Evolutionary conservation across 2,329 filamentous ascomycete genomes (phyloP), one percentile per base, ranked within the genome.

Genomic region (Scedosporium boydii): DNA sequence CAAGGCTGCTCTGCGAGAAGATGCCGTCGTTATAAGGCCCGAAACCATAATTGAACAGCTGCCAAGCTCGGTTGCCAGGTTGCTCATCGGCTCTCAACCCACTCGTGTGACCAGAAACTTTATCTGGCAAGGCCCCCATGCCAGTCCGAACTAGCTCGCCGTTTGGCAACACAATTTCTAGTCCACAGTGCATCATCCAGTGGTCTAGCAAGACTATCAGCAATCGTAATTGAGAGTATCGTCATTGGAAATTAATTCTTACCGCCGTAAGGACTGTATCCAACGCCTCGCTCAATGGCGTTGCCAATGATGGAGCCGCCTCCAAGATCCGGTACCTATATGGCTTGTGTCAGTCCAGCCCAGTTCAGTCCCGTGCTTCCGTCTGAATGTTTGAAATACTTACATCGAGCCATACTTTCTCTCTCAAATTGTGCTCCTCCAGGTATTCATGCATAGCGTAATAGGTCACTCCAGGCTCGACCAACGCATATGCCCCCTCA

Each of bases 391-490:
- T 34, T 5, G 29, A 34, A 9, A 34, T 34, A 34, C 29, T 34
- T 34, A 77, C 69, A 66, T 82, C 74, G 60, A 77, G 70, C 77
- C 76, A 76, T 67, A 81, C 65, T 59, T 72, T 69, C 26, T 75
- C 64, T 9, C 72, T 68, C 6, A 80, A 67, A 23, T 74, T 73
- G 61, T 74, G 69, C 67, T 74, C 69, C 64, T 75, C 70, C n/a
- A 83, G 68, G 60, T 79, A 74, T 18, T 82, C 74, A 64, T 84
- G 75, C 6, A 85, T 70, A 34, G 75, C 75, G 60, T 78, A 77
- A 67, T 78, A 84, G 0, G 81, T 80, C 0, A 85, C 82, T 0
- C 82, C 82, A 0, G 82, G 82, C 67, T 85, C 82, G 4, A 85
- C 75, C 0, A 85, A 70, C 44, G 75, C 79, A 62, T 75, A 81